A percentile compares a stretch with the other conserved stretches of the same genome.
Conservation (phyloP, 371 early-diverging fungal species). For the Rhizopus arrhizus region DNA sequence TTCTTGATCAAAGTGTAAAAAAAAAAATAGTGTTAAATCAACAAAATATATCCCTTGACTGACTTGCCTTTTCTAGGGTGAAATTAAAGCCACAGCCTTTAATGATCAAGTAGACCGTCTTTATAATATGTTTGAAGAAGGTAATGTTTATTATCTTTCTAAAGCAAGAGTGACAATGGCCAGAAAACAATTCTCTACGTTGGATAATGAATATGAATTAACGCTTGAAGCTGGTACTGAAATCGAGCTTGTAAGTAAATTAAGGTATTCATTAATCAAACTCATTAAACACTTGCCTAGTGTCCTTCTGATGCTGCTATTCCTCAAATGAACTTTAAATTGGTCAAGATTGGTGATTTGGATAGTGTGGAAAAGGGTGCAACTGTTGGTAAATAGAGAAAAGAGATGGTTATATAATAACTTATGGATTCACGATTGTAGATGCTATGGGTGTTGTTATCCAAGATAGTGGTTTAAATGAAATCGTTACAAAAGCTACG, state of each 20-base stretch:
- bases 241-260: slow-evolving; percentile 59
- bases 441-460: slow-evolving; percentile 87
- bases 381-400: slow-evolving; percentile 56
- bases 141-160: slow-evolving; percentile 84
- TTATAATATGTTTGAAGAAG: slow-evolving; percentile 74
- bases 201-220: slow-evolving; percentile 93
- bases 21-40: not conserved
- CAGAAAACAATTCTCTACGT: slow-evolving; percentile 79
- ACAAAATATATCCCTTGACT: not conserved
- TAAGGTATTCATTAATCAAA: not conserved
- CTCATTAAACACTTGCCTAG: slow-evolving; percentile 29
- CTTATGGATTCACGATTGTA: slow-evolving; percentile 15
- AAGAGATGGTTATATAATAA: not conserved
- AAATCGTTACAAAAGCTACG: slow-evolving; percentile 71
- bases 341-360: slow-evolving; percentile 69
- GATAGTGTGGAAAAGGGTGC: slow-evolving; percentile 66
- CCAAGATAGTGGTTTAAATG: slow-evolving; percentile 61
- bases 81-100: slow-evolving; percentile 91
- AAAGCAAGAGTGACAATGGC: slow-evolving; percentile 84
- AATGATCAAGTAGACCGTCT: slow-evolving; percentile 79
- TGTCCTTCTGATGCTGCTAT: slow-evolving; percentile 62
- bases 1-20: slow-evolving; percentile 83
- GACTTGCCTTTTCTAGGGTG: slow-evolving; percentile 56
- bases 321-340: slow-evolving; percentile 71
- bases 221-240: slow-evolving; percentile 71